A percentile compares a stretch with the other conserved stretches of the same genome.
These are phyloP conservation scores for Fragilaria crotonensis DNA, from an alignment of 108 stramenopile genomes.

Conservation along the genomic window DNA sequence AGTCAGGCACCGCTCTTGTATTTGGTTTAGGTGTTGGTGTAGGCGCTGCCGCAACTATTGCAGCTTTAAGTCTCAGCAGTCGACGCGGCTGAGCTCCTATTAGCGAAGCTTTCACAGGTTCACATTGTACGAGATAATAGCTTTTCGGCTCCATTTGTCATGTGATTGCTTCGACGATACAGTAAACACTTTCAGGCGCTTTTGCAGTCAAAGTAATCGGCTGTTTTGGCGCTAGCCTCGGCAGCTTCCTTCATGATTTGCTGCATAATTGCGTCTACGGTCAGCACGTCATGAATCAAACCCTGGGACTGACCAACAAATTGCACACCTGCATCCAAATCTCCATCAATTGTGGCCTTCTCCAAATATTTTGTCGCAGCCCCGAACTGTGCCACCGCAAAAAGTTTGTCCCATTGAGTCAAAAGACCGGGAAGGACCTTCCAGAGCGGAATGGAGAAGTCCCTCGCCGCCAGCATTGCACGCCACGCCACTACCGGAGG, in stretches of 20 bases:
- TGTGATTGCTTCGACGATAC: too few relatives aligned
- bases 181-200: too few relatives aligned
- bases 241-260: conserved; percentile 59
- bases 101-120: too few relatives aligned
- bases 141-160: too few relatives aligned
- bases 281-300: conserved; percentile 70
- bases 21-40: too few relatives aligned
- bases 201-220: too few relatives aligned
- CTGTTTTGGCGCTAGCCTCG: conserved; percentile 21
- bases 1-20: too few relatives aligned
- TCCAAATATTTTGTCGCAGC: conserved; percentile 72
- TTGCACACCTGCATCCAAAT: conserved; percentile 70
- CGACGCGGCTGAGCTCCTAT: too few relatives aligned
- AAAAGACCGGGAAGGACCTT: conserved; percentile 76
- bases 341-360: conserved; percentile 74
- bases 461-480: conserved; percentile 61
- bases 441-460: conserved; percentile 69
- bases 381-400: conserved; percentile 75
- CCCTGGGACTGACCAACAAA: conserved; percentile 83
- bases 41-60: too few relatives aligned
- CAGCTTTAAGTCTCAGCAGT: too few relatives aligned
- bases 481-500: conserved; percentile 49
- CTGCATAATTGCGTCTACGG: conserved; percentile 70
- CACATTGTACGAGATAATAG: too few relatives aligned
- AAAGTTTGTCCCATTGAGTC: conserved; percentile 79